Percentiles rank a stretch among this genome's conserved stretches.
phyloP scores from a whole-genome alignment of 495 filamentous ascomycete genomes.

The Xylaria telfairii region DNA sequence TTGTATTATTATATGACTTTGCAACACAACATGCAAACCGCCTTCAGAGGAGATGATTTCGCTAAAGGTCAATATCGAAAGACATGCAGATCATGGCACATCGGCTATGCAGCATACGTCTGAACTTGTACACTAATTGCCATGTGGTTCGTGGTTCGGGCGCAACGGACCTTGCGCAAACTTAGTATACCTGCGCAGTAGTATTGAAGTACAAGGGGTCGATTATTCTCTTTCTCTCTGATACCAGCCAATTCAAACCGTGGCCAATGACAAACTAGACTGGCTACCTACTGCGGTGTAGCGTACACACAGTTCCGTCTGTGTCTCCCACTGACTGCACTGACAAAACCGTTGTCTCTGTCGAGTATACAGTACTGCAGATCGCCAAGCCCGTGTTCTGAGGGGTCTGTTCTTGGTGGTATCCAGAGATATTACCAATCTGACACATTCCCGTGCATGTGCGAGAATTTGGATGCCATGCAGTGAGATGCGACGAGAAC shows the following conservation, averaged over 20 bases:
- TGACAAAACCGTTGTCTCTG: background rate
- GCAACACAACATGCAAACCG: background rate
- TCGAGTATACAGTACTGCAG: too few relatives aligned
- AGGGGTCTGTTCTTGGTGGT: background rate
- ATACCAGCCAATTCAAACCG: background rate
- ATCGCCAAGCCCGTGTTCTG: constrained; percentile 5
- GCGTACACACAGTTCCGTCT: background rate
- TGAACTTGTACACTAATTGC: background rate
- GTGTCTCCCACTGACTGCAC: background rate
- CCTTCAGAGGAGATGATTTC: background rate
- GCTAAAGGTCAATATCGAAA: background rate
- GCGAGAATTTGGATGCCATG: background rate
- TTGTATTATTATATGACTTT: background rate
- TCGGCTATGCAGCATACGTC: background rate
- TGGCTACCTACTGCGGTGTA: background rate
- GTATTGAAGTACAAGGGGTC: constrained; percentile 6
- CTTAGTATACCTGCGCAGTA: too few relatives aligned
- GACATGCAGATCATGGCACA: constrained; percentile 6
- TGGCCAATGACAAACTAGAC: background rate
- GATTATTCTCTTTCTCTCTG: background rate
- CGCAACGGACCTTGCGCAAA: background rate
- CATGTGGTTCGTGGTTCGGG: constrained; percentile 6
- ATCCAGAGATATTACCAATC: background rate
- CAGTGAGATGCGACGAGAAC: constrained; percentile 1
- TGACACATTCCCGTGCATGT: background rate